These are phyloP conservation scores for Daedaleopsis nitida DNA, from an alignment of 768 basidiomycete species.

Conservation along the genomic window DNA sequence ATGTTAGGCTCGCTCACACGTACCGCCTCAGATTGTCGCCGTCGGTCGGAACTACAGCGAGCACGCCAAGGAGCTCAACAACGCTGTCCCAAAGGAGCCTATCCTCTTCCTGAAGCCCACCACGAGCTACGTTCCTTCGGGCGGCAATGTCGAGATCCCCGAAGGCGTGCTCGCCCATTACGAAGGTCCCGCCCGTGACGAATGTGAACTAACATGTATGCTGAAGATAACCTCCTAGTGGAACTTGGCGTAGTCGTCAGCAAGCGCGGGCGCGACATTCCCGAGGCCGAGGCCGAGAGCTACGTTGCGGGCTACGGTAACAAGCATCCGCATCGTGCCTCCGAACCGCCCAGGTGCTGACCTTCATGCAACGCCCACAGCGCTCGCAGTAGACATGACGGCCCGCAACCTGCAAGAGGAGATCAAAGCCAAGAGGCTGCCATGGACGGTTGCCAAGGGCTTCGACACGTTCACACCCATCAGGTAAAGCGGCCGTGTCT, in stretches of 20 bases:
- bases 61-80: conserved; percentile 90
- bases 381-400: conserved; percentile 95
- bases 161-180: conserved; percentile 82
- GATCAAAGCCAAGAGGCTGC: conserved; percentile 91
- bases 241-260: conserved; percentile 98
- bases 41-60: conserved; percentile 95
- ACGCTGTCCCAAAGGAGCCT: conserved; percentile 87
- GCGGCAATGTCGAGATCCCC: conserved; percentile 86
- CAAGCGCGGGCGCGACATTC: conserved; percentile 81
- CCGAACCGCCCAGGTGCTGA: neutral
- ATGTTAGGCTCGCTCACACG: neutral
- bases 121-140: conserved; percentile 77
- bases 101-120: conserved; percentile 99
- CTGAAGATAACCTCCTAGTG: conserved; percentile 48
- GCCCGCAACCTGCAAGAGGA: conserved; percentile 93
- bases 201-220: neutral
- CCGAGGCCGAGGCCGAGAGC: conserved; percentile 65
- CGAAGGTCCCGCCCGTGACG: conserved; percentile 66
- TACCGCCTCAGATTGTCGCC: conserved; percentile 72
- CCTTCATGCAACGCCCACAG: conserved; percentile 39
- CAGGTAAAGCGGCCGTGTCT: conserved; percentile 50
- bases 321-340: neutral
- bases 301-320: conserved; percentile 92
- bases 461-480: conserved; percentile 97
- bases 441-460: conserved; percentile 96